Conservation (phyloP, 129 eudicot species). For the Artemisia argyi region DNA sequence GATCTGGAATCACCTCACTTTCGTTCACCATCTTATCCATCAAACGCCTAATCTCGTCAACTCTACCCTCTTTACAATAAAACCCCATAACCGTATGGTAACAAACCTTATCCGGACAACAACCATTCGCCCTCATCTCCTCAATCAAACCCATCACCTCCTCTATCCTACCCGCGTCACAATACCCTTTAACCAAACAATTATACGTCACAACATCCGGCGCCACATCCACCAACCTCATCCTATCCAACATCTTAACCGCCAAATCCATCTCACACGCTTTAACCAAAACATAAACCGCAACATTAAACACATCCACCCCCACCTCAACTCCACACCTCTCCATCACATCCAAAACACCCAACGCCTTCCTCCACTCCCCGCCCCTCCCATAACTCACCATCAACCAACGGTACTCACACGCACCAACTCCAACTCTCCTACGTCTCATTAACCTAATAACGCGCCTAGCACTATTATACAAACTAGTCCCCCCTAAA, state of each 20-base stretch:
- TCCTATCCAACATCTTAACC: conserved; percentile 57
- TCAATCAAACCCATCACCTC: conserved; percentile 60
- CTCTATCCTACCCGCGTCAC: conserved; percentile 51
- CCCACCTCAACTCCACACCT: conserved; percentile 55
- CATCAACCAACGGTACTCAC: conserved; percentile 71
- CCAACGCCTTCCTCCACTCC: conserved; percentile 62
- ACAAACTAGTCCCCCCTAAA: conserved; percentile 71
- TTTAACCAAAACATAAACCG: conserved; percentile 73
- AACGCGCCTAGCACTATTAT: conserved; percentile 73
- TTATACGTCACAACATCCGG: conserved; percentile 80
- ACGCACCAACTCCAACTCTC: conserved; percentile 37
- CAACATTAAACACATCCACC: conserved; percentile 58
- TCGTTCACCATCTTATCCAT: conserved; percentile 57
- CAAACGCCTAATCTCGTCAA: conserved; percentile 55
- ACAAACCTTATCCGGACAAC: conserved; percentile 81
- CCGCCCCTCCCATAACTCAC: conserved; percentile 79
- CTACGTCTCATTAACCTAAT: conserved; percentile 70
- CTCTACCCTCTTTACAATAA: conserved; percentile 59
- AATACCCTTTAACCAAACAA: conserved; percentile 86
- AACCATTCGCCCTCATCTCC: conserved; percentile 56
- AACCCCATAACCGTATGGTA: conserved; percentile 69
- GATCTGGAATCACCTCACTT: conserved; percentile 54
- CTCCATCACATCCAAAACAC: conserved; percentile 65
- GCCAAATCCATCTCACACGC: conserved; percentile 64
- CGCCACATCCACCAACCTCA: conserved; percentile 56